Evolutionary conservation across 2,329 filamentous ascomycete genomes (phyloP).

Genomic region (Mycosphaerella sp.): DNA sequence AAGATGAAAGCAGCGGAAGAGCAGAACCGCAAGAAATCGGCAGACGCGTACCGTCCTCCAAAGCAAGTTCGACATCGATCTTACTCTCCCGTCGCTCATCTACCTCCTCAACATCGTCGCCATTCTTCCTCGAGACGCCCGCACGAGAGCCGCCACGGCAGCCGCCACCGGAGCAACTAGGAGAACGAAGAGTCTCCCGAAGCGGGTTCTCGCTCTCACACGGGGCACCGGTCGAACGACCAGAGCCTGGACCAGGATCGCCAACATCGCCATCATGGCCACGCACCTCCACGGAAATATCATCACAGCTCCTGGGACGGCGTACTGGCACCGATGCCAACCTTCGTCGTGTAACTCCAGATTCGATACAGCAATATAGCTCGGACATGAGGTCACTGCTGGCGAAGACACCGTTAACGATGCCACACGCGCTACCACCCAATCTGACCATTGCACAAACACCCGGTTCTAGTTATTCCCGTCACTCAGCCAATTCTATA

Average conservation of each 20-base stretch:
- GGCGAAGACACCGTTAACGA: slow-evolving; percentile 2
- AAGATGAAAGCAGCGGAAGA: slow-evolving; percentile 24
- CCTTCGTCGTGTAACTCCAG: slow-evolving; percentile 19
- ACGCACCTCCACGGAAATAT: slow-evolving; percentile 29
- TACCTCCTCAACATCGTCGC: slow-evolving; percentile 18
- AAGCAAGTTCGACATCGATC: slow-evolving; percentile 26
- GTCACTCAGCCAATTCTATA: slow-evolving; percentile 7
- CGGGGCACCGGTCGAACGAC: slow-evolving; percentile 23
- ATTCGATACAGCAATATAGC: slow-evolving; percentile 12
- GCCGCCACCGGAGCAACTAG: slow-evolving; percentile 14
- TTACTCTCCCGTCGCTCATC: slow-evolving; percentile 26
- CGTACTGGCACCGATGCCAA: slow-evolving; percentile 31
- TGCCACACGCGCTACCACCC: background rate
- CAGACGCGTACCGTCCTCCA: slow-evolving; percentile 24
- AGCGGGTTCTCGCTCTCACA: slow-evolving; percentile 15
- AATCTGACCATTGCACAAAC: slow-evolving; percentile 6
- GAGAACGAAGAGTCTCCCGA: slow-evolving; percentile 25
- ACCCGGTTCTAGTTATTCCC: slow-evolving; percentile 12
- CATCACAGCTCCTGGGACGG: slow-evolving; percentile 33
- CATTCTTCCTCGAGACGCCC: slow-evolving; percentile 21
- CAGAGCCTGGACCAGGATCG: slow-evolving; percentile 28
- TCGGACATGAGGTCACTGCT: slow-evolving; percentile 3
- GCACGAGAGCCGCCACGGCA: slow-evolving; percentile 21
- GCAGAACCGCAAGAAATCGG: slow-evolving; percentile 24
- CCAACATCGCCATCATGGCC: slow-evolving; percentile 27